Conservation (phyloP, 441 rosid species). For the Viola pubescens region DNA sequence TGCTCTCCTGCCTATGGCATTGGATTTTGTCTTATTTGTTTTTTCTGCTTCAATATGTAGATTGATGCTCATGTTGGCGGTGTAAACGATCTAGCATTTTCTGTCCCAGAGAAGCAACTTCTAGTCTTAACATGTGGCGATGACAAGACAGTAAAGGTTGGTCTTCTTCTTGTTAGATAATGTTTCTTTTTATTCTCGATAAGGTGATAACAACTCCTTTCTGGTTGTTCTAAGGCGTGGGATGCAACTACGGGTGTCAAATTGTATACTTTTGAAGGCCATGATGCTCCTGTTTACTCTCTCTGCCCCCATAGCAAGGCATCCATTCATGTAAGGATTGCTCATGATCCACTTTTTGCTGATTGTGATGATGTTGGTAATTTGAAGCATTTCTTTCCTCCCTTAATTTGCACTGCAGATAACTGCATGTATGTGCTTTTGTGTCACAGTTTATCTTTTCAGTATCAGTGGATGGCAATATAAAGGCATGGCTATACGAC, state of each 20-base stretch:
- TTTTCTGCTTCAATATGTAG: slow-evolving; percentile 20
- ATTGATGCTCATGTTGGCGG: slow-evolving; percentile 59
- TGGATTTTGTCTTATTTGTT: background rate
- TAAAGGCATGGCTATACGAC: slow-evolving; percentile 55
- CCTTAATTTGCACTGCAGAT: background rate
- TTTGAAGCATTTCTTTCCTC: background rate
- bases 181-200: background rate
- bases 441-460: slow-evolving; percentile 41
- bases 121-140: slow-evolving; percentile 50
- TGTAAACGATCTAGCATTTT: slow-evolving; percentile 49
- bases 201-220: slow-evolving; percentile 1
- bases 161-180: background rate
- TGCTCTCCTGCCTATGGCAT: background rate
- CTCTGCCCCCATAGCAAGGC: slow-evolving; percentile 38
- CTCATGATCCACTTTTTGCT: background rate
- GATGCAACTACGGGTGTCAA: slow-evolving; percentile 32
- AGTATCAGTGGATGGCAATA: slow-evolving; percentile 46
- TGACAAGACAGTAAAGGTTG: slow-evolving; percentile 52
- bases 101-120: slow-evolving; percentile 27
- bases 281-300: slow-evolving; percentile 49
- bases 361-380: background rate
- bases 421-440: slow-evolving; percentile 7
- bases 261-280: slow-evolving; percentile 44
- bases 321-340: slow-evolving; percentile 30
- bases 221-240: slow-evolving; percentile 37